A percentile compares a stretch with the other conserved stretches of the same genome.
phyloP scores from a whole-genome alignment of 1,284 basidiomycete genomes.

The Puccinia horiana region DNA sequence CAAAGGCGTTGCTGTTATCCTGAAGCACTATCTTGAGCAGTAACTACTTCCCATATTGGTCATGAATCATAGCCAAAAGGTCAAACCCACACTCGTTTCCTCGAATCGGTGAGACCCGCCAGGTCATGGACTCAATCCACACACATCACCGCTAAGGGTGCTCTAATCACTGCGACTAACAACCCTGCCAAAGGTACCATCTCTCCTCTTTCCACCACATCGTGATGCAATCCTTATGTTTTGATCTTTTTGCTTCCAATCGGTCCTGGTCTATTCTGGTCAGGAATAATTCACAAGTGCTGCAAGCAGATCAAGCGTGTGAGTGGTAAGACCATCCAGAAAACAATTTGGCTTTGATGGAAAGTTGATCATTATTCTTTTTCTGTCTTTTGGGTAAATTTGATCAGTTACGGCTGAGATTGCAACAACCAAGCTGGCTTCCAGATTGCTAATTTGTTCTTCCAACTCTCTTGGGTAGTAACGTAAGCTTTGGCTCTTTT shows the following conservation, averaged over 20 bases:
- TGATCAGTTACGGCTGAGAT: constrained; percentile 20
- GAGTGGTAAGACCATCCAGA: neutral
- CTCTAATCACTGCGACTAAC: neutral
- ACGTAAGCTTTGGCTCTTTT: neutral
- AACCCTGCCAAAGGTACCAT: neutral
- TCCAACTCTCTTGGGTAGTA: constrained; percentile 2
- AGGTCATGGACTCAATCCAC: constrained; percentile 30
- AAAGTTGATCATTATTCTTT: neutral
- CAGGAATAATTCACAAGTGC: constrained; percentile 58
- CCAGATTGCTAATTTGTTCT: constrained; percentile 9
- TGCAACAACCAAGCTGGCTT: constrained; percentile 10
- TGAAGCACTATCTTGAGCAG: constrained; percentile 43
- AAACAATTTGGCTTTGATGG: neutral
- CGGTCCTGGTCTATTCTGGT: constrained; percentile 51
- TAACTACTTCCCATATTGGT: neutral
- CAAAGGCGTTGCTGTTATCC: constrained; percentile 35
- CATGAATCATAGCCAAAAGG: constrained; percentile 11
- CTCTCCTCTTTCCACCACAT: neutral
- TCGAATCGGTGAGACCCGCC: constrained; percentile 29
- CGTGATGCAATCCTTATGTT: neutral
- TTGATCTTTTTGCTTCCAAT: neutral
- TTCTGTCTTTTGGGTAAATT: neutral
- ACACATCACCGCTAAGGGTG: constrained; percentile 29
- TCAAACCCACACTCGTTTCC: constrained; percentile 35
- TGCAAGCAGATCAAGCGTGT: constrained; percentile 54